These are phyloP conservation scores for Neospora caninum DNA, from an alignment of 169 alveolate species.

Conservation along the genomic window DNA sequence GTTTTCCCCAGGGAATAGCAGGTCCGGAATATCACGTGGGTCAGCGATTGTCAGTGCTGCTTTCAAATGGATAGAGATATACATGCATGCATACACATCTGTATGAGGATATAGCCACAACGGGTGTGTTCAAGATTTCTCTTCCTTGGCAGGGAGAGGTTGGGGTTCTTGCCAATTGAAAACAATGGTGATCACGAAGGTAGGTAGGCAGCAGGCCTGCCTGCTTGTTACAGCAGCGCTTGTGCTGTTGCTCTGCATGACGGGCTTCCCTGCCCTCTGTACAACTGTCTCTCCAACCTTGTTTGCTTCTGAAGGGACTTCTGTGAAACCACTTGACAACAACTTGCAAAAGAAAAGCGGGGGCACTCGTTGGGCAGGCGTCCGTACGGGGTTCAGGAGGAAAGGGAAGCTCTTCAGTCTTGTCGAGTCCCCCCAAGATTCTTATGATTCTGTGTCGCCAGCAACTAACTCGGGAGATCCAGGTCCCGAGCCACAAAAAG, in stretches of 20 bases:
- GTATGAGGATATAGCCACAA: not conserved
- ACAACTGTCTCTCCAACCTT: not conserved
- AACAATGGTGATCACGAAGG: no score
- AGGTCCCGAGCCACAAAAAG: not conserved
- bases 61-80: no score
- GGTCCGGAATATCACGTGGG: no score
- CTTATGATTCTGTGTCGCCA: not conserved
- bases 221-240: not conserved
- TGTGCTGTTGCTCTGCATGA: not conserved
- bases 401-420: constrained; percentile 28
- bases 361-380: not conserved
- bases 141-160: no score
- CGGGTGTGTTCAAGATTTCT: no score
- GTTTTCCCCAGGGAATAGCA: no score
- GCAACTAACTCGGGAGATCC: not conserved
- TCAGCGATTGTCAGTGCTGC: no score
- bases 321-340: not conserved
- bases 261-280: not conserved
- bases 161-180: no score
- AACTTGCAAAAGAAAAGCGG: no score
- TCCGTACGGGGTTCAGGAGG: not conserved
- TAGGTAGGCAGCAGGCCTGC: no score
- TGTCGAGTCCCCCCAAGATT: not conserved
- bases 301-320: not conserved
- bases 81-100: not conserved